Base-by-base conservation (phyloP, 2,329 filamentous ascomycete genomes). In the Thermothelomyces thermophilus region DNA sequence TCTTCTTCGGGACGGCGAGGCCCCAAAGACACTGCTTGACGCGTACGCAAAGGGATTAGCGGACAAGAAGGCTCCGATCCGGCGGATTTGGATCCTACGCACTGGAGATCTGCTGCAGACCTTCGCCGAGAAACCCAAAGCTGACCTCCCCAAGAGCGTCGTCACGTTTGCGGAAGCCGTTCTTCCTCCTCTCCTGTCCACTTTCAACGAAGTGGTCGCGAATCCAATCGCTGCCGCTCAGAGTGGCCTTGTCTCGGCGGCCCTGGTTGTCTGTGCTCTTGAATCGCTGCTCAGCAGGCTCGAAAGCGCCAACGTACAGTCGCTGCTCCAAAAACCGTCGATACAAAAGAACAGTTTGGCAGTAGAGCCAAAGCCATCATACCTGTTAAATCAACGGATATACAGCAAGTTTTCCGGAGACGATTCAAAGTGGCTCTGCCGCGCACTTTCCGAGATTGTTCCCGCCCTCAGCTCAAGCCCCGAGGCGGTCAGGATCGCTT, bases 161-260 rank as follows among this genome's bases (percentile, higher is more conserved):
- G 60, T 66, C 28, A 69, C 72, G 26, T 77, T 86, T 53, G 70
- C 70, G 20, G 80, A 83, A 53, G 68, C 71, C 19, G 64, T 79
- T 14, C 63, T 76, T 3, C 70, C 75, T 8, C 75, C 77, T 37
- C 64, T 93, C 20, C 63, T 85, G 28, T 80, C 87, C 40, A 80
- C 81, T 3, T 93, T 89, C 73, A 80, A 82, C 46, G 93, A 97
- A 58, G 82, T 90, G 14, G 72, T 79, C 37, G 74, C 84, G 20
- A 97, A 95, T 66, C 83, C 91, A 2, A 68, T 89, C 3, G 77
- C 84, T 33, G 84, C 90, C 20, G 82, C 84, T 2, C 91, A 96
- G 64, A 91, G 75, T 60, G 90, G 90, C 10, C 74, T 90, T n/a
- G 77, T 94, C 46, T 83, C 86, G 13, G 83, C 83, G 30, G 89